Evolutionary conservation across 441 rosid genomes (phyloP).

Genomic region (Euphorbia schlechtendalii): DNA sequence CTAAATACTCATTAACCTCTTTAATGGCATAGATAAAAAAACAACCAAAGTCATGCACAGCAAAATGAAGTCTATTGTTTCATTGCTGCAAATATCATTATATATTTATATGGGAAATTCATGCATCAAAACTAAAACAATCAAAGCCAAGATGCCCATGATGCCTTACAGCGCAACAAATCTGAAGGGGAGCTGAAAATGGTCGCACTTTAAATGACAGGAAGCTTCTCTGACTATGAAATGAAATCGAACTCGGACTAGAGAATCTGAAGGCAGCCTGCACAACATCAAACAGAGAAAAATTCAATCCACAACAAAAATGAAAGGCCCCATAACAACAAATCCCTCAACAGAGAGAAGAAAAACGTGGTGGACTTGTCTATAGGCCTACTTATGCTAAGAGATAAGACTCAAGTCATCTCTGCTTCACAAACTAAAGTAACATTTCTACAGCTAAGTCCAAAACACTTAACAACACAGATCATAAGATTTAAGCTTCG

Average conservation of each 20-base stretch:
- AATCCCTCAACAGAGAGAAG: background rate
- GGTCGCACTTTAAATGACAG: slow-evolving; percentile 45
- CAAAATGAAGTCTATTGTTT: background rate
- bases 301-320: slow-evolving; percentile 12
- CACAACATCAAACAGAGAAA: slow-evolving; percentile 13
- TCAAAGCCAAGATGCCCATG: background rate
- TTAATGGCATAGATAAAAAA: background rate
- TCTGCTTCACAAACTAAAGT: background rate
- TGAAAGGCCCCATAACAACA: background rate
- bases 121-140: no score
- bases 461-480: background rate
- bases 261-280: slow-evolving; percentile 41
- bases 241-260: slow-evolving; percentile 30
- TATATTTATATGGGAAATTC: no score
- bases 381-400: background rate
- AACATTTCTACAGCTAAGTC: background rate
- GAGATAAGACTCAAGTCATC: background rate
- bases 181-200: slow-evolving; percentile 34
- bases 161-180: slow-evolving; percentile 43
- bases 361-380: background rate
- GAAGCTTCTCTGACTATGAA: slow-evolving; percentile 32
- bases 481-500: no score
- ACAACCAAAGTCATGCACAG: background rate
- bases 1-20: background rate
- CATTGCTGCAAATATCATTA: no score